phyloP scores from a whole-genome alignment of 352 stramenopile genomes.

The Pythium inflatum region DNA sequence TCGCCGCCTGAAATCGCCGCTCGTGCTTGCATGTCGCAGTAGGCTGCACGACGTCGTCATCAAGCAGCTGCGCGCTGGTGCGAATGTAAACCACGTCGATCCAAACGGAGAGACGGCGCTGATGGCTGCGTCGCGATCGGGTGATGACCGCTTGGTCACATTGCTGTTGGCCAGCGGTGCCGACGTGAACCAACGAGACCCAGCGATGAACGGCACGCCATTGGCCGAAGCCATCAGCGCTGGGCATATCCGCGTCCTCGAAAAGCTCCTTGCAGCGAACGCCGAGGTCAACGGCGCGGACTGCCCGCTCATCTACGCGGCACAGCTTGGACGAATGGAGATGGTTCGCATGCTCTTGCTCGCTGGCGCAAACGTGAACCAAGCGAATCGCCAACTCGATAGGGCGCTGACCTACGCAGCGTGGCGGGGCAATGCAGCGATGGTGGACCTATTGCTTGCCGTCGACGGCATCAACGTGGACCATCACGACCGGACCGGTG shows the following conservation, averaged over 20 bases:
- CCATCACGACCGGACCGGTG: background rate
- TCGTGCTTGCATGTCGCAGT: background rate
- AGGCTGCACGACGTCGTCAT: background rate
- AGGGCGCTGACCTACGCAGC: background rate
- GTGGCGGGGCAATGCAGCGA: background rate
- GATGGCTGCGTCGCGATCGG: background rate
- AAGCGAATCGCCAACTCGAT: background rate
- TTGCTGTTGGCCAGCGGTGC: background rate
- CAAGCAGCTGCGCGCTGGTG: background rate
- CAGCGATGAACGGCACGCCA: background rate
- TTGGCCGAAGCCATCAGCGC: background rate
- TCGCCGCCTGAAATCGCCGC: background rate
- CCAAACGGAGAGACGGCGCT: background rate
- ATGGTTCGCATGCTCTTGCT: background rate
- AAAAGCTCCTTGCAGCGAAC: too few relatives aligned
- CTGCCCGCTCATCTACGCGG: background rate
- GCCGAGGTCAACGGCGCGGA: too few relatives aligned
- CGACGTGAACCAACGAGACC: background rate
- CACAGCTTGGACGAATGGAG: background rate
- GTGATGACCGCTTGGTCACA: background rate
- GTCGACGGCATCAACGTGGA: background rate
- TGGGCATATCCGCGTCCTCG: background rate
- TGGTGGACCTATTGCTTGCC: background rate
- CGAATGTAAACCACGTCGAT: background rate
- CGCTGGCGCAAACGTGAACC: background rate